Conservation (phyloP, 225 moss, liverwort and hornwort genomes). For the Polytrichum formosum region DNA sequence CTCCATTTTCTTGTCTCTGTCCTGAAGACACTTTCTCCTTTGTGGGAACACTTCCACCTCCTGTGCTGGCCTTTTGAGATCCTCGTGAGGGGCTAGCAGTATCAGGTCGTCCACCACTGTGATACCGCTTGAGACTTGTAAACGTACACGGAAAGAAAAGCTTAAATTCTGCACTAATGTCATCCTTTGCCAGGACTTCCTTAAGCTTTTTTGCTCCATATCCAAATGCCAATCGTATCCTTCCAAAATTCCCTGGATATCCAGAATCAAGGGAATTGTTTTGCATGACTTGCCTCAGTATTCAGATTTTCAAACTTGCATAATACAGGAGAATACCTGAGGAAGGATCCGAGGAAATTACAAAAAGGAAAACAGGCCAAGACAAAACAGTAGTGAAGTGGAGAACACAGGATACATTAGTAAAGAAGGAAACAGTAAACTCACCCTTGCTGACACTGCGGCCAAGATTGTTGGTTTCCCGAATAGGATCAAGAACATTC, state of each 20-base stretch:
- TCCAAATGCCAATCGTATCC: constrained; percentile 64
- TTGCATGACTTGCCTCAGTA: no score
- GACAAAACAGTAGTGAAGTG: no score
- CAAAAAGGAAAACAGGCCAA: no score
- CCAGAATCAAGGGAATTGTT: not conserved
- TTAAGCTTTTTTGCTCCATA: constrained; percentile 67
- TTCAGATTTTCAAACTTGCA: no score
- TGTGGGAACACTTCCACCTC: constrained; percentile 20
- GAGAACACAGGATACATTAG: no score
- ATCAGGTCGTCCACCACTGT: constrained; percentile 59
- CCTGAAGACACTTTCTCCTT: constrained; percentile 25
- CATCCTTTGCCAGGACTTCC: constrained; percentile 51
- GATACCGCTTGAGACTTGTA: constrained; percentile 39
- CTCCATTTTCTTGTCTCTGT: constrained; percentile 29
- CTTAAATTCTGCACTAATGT: constrained; percentile 49
- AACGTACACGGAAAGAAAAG: constrained; percentile 66
- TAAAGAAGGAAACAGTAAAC: not conserved
- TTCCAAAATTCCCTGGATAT: constrained; percentile 64
- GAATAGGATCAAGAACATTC: constrained; percentile 85
- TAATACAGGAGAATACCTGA: no score
- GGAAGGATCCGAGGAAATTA: no score
- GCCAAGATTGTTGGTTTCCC: constrained; percentile 78
- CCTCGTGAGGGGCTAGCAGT: constrained; percentile 24
- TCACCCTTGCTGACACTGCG: constrained; percentile 80
- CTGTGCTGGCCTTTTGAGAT: constrained; percentile 13